These are phyloP conservation scores for Parasitella parasitica DNA, from an alignment of 371 early-diverging fungal species.

Conservation along the genomic window DNA sequence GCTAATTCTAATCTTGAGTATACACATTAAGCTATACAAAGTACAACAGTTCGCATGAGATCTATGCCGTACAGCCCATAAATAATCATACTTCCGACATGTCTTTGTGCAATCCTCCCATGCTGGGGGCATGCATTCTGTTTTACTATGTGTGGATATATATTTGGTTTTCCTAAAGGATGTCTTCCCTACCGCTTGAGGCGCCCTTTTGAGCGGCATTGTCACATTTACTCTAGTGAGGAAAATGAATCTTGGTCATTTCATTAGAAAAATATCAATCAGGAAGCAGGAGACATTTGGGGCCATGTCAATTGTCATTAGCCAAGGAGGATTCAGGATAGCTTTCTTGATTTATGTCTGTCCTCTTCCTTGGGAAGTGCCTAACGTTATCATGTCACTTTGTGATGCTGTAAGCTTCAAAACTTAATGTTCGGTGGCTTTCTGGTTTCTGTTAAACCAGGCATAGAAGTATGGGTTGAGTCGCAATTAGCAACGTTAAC, in stretches of 20 bases:
- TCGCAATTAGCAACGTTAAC: conserved; percentile 39
- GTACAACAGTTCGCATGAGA: conserved; percentile 12
- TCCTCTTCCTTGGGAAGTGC: conserved; percentile 42
- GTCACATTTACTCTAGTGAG: conserved; percentile 3
- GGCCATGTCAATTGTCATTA: conserved; percentile 37
- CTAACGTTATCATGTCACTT: conserved; percentile 29
- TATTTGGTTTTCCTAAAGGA: conserved; percentile 23
- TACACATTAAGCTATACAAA: too few species aligned
- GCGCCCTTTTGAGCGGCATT: conserved; percentile 20
- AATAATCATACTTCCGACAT: too few species aligned
- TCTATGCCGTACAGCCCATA: conserved; percentile 20
- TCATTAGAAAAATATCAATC: not conserved
- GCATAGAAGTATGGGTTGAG: conserved; percentile 42
- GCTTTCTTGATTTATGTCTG: conserved; percentile 33
- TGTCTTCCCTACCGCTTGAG: conserved; percentile 2
- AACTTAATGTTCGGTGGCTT: conserved; percentile 17
- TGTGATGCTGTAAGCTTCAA: conserved; percentile 11
- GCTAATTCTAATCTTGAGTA: not conserved
- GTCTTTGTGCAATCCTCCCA: conserved; percentile 30
- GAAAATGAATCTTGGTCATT: too few species aligned
- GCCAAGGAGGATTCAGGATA: conserved; percentile 39
- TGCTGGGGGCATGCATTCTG: conserved; percentile 32
- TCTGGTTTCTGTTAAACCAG: conserved; percentile 29
- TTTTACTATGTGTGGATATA: conserved; percentile 30
- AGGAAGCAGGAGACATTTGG: conserved; percentile 15